phyloP scores from a whole-genome alignment of 495 filamentous ascomycete species.

The Cryomyces antarcticus region DNA sequence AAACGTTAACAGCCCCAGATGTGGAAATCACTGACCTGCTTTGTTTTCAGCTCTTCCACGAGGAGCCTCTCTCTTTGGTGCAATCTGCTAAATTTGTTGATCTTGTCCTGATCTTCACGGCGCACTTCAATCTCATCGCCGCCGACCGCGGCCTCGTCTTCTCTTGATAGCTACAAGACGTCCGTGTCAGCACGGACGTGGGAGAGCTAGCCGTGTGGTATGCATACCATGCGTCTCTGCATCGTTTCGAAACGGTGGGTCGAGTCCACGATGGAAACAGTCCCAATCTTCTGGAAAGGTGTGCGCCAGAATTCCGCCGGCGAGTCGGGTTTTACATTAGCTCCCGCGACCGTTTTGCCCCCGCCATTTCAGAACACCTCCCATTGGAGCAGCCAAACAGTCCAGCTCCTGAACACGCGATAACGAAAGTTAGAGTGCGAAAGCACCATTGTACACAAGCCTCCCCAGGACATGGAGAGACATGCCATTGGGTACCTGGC shows the following conservation, averaged over 20 bases:
- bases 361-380: no score
- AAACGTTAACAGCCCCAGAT: neutral
- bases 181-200: neutral
- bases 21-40: slow-evolving; percentile 40
- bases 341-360: no score
- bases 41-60: slow-evolving; percentile 63
- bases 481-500: no score
- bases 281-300: no score
- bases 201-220: neutral
- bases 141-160: slow-evolving; percentile 57
- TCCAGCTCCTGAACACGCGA: no score
- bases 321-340: no score
- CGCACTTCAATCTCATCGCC: slow-evolving; percentile 76
- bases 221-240: slow-evolving; percentile 19
- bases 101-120: slow-evolving; percentile 92
- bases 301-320: no score
- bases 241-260: slow-evolving; percentile 3
- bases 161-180: slow-evolving; percentile 58
- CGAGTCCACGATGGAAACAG: neutral
- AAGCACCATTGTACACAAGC: no score
- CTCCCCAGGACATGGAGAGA: no score
- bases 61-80: slow-evolving; percentile 65
- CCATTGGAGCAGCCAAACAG: no score
- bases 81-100: slow-evolving; percentile 90
- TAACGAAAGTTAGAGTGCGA: no score